Evolutionary conservation across 2,329 filamentous ascomycete species (phyloP).

Genomic region (Cladobotryum mycophilum): DNA sequence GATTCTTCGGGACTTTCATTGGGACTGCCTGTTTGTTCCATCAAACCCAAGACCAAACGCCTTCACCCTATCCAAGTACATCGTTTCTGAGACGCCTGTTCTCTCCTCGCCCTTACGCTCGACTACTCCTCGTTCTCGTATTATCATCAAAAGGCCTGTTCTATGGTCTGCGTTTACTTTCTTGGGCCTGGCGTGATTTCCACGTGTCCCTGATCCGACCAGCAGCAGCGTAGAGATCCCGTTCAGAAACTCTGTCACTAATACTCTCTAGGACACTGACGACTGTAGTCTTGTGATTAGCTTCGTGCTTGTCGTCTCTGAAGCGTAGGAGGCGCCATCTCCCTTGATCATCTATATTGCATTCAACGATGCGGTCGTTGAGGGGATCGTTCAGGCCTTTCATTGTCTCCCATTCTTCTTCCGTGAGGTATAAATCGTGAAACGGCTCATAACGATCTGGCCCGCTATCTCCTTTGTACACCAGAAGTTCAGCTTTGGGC

Average conservation of each 20-base stretch:
- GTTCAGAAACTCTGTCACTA: constrained; percentile 72
- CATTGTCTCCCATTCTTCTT: constrained; percentile 75
- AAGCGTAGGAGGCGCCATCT: constrained; percentile 86
- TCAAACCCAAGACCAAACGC: constrained; percentile 4
- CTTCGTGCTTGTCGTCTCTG: constrained; percentile 85
- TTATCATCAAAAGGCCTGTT: background rate
- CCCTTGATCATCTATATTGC: constrained; percentile 66
- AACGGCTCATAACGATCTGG: constrained; percentile 57
- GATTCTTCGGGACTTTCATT: background rate
- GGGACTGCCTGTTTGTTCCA: background rate
- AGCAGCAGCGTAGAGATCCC: constrained; percentile 67
- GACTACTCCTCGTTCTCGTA: background rate
- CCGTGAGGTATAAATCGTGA: constrained; percentile 60
- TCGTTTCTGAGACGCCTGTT: constrained; percentile 3
- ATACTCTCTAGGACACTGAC: constrained; percentile 87
- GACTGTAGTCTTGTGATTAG: constrained; percentile 82
- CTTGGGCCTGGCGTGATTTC: constrained; percentile 55
- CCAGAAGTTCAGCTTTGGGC: constrained; percentile 66
- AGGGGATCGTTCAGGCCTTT: constrained; percentile 69
- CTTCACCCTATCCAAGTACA: background rate
- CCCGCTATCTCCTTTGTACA: constrained; percentile 55
- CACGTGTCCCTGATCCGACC: constrained; percentile 70
- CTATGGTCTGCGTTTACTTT: constrained; percentile 16
- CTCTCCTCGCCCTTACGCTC: background rate
- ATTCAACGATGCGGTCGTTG: constrained; percentile 87